phyloP scores from a whole-genome alignment of 2,329 filamentous ascomycete genomes.

The Aspergillus glaucus region DNA sequence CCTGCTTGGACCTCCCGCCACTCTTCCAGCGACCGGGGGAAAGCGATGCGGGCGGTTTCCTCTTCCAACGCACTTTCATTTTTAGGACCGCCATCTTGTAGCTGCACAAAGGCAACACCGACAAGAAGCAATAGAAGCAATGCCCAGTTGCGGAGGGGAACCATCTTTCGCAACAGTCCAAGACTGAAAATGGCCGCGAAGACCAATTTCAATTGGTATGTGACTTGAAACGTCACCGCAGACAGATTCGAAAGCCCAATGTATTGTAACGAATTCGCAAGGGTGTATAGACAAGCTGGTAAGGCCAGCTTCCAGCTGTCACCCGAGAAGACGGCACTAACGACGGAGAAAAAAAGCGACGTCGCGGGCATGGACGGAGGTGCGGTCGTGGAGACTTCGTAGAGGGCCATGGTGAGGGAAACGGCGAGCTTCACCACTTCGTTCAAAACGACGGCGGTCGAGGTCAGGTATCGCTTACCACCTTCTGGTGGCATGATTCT shows the following conservation, averaged over 20 bases:
- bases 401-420: conserved; percentile 77
- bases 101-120: conserved; percentile 78
- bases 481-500: conserved; percentile 80
- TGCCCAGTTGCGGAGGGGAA: conserved; percentile 71
- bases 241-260: conserved; percentile 85
- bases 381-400: conserved; percentile 73
- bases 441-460: conserved; percentile 88
- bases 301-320: conserved; percentile 95
- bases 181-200: conserved; percentile 85
- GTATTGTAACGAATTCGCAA: conserved; percentile 93
- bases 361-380: conserved; percentile 75
- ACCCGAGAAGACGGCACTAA: conserved; percentile 72
- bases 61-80: conserved; percentile 47
- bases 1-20: conserved; percentile 53
- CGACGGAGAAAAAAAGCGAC: conserved; percentile 72
- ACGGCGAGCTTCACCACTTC: conserved; percentile 86
- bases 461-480: conserved; percentile 85
- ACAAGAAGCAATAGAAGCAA: conserved; percentile 71
- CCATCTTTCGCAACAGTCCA: conserved; percentile 62
- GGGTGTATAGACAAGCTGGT: conserved; percentile 78
- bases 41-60: conserved; percentile 61
- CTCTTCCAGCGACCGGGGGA: conserved; percentile 73
- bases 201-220: conserved; percentile 92
- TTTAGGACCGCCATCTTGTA: conserved; percentile 55
- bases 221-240: conserved; percentile 85